Evolutionary conservation across 176 grass and related monocot species (phyloP), one percentile per base, ranked within the genome.

Genomic region (Echinochloa phyllopogon): DNA sequence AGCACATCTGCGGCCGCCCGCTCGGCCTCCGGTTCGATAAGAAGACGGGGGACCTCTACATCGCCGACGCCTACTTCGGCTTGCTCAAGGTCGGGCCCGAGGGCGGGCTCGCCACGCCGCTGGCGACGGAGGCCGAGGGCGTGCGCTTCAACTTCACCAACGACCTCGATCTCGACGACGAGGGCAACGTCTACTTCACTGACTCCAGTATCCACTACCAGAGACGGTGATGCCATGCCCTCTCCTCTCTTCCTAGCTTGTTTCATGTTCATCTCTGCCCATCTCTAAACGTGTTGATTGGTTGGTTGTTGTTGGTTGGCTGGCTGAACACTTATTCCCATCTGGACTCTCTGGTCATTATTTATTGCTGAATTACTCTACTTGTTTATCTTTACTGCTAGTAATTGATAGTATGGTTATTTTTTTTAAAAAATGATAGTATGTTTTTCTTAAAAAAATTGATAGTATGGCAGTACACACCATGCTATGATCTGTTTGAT

Each of bases 51-150:
- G 91, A 98, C 36, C 85, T 98, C n/a, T 95, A 95, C 87, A 98
- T 98, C 77, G 93, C 96, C 68, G 96, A 98, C 78, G 91, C 91
- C 48, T 95, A 95, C 88, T 95, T 90, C 58, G 96, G 93, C 3
- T 43, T 98, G 73, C 74, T 85, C 51, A 95, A 90, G 91, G 96
- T 98, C 47, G 96, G 96, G 20, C 96, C 91, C n/a, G 80, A 98
- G 52, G 96, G 96, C 76, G 96, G 96, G 0, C 65, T 94, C 18
- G 93, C 96, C 58, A 95, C 87, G 36, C 89, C 89, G 39, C 59
- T 98, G 61, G 94, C 89, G 12, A 89, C 83, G 15, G 89, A 98
- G 86, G 96, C 96, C 13, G 96, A 98, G 87, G 93, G 96, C 24
- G 83, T 92, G 39, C 93, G 85, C 7, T 66, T 98, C 16, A 98